phyloP scores from a whole-genome alignment of 129 eudicot species.

The Artemisia annua region DNA sequence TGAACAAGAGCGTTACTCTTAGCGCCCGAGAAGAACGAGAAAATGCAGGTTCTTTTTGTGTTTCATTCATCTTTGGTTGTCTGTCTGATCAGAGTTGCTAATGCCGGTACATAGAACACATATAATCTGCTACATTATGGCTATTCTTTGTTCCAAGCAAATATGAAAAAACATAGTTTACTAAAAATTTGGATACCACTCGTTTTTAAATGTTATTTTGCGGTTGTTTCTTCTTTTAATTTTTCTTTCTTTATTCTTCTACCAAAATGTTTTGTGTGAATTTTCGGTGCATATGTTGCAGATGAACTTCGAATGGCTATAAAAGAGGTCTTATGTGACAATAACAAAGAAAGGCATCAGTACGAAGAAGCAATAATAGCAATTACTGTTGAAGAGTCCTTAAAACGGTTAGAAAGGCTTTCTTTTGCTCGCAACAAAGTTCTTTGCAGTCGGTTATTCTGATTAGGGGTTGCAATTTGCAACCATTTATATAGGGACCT shows the following conservation, averaged over 20 bases:
- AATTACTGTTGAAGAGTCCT: conserved; percentile 85
- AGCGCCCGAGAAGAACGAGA: conserved; percentile 71
- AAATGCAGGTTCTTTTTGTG: conserved; percentile 64
- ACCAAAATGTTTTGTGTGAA: conserved; percentile 7
- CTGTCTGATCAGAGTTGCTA: not conserved
- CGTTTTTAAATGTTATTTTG: conserved; percentile 4
- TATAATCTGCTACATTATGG: too few relatives aligned
- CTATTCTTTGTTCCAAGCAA: too few relatives aligned
- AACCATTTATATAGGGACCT: too few relatives aligned
- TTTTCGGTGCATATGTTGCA: conserved; percentile 30
- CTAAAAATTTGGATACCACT: not conserved
- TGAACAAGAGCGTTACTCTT: conserved; percentile 71
- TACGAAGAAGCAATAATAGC: conserved; percentile 88
- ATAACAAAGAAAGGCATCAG: conserved; percentile 49
- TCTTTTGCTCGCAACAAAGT: too few relatives aligned
- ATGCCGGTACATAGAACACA: too few relatives aligned
- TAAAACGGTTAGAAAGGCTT: conserved; percentile 56
- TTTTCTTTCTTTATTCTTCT: not conserved
- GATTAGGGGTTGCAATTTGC: too few relatives aligned
- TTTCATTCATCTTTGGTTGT: conserved; percentile 10
- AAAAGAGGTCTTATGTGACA: conserved; percentile 88
- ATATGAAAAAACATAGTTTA: too few relatives aligned
- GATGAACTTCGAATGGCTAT: conserved; percentile 88
- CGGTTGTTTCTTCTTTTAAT: not conserved
- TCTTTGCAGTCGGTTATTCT: too few relatives aligned